Evolutionary conservation across 257 asterid species (phyloP).

Genomic region (Haberlea rhodopensis): DNA sequence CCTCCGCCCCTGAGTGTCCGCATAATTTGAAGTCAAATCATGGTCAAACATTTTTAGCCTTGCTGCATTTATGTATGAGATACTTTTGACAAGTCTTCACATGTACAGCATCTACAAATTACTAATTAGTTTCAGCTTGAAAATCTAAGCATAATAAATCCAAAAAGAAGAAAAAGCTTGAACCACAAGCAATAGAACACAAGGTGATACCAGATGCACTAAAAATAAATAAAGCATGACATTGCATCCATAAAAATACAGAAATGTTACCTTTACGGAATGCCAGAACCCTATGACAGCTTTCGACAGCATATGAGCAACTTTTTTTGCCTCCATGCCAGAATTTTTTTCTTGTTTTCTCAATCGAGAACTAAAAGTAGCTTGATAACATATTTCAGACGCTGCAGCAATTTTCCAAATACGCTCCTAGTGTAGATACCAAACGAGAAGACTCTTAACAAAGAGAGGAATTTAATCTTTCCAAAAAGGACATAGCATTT

Average conservation of each 20-base stretch:
- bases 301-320: slow-evolving; percentile 64
- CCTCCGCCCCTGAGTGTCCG: too few species aligned
- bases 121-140: too few species aligned
- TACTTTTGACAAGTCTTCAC: slow-evolving; percentile 5
- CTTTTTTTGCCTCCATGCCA: slow-evolving; percentile 53
- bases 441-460: slow-evolving; percentile 20
- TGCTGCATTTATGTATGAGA: background rate
- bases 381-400: slow-evolving; percentile 54
- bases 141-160: background rate
- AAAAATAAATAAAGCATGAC: background rate
- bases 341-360: slow-evolving; percentile 43
- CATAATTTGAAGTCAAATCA: slow-evolving; percentile 4
- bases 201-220: background rate
- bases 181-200: slow-evolving; percentile 2
- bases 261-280: slow-evolving; percentile 51
- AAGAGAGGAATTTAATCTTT: slow-evolving; percentile 8
- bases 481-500: slow-evolving; percentile 11
- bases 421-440: slow-evolving; percentile 63
- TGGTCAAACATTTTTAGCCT: background rate
- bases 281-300: slow-evolving; percentile 86
- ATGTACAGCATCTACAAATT: background rate
- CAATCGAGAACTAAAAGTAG: slow-evolving; percentile 46
- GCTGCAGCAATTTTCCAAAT: slow-evolving; percentile 81
- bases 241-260: slow-evolving; percentile 14
- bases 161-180: background rate